phyloP scores from a whole-genome alignment of 257 asterid species.

The Solanum dulcamara region DNA sequence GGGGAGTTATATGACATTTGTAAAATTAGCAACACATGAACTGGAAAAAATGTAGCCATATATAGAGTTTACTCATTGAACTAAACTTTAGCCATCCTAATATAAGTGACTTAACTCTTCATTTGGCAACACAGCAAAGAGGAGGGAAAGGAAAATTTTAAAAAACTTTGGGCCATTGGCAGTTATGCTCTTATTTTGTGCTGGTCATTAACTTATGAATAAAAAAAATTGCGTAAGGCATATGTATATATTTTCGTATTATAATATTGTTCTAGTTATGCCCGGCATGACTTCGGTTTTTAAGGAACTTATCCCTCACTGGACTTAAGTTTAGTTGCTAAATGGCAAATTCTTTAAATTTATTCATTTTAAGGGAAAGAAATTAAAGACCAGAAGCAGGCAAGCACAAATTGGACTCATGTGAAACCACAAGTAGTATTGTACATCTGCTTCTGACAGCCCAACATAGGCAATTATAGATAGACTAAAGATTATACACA shows the following conservation, averaged over 20 bases:
- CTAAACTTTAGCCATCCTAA: not conserved
- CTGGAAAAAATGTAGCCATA: not conserved
- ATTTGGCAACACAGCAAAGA: not conserved
- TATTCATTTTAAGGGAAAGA: too few relatives aligned
- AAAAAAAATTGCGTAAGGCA: not conserved
- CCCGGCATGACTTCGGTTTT: too few relatives aligned
- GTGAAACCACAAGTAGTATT: too few relatives aligned
- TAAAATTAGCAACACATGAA: not conserved
- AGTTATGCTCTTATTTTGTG: not conserved
- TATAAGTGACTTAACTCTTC: not conserved
- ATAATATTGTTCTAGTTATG: not conserved
- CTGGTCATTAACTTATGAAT: not conserved
- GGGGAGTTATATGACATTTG: not conserved
- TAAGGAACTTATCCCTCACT: not conserved
- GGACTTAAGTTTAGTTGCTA: not conserved
- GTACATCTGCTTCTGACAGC: too few relatives aligned
- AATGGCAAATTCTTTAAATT: too few relatives aligned
- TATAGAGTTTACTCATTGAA: not conserved
- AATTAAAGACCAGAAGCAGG: not conserved
- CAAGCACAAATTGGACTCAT: too few relatives aligned
- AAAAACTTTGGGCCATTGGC: not conserved
- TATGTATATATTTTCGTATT: not conserved
- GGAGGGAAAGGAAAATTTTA: not conserved
- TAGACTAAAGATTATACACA: too few relatives aligned
- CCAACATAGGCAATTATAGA: too few relatives aligned